Evolutionary conservation across 495 filamentous ascomycete genomes (phyloP).

Genomic region (Saxispiralis lemnorum): DNA sequence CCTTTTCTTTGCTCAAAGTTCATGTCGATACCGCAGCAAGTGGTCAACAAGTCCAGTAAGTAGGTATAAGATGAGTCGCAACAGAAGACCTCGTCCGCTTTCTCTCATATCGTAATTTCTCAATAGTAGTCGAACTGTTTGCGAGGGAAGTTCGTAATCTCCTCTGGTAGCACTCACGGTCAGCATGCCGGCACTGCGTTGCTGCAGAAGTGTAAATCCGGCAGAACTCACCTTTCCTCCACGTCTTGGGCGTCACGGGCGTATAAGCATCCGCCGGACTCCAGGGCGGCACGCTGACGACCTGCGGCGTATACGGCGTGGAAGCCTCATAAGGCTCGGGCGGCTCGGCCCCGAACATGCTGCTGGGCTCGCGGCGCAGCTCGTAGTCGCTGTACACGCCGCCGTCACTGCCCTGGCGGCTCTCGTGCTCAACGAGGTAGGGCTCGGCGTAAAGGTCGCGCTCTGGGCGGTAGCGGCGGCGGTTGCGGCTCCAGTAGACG

Average conservation of each 20-base stretch:
- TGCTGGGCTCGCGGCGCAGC: not conserved
- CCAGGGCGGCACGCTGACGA: not conserved
- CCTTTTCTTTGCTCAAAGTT: no score
- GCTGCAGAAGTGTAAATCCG: no score
- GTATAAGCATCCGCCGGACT: conserved; percentile 1
- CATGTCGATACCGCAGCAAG: no score
- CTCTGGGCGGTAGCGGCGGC: conserved; percentile 1
- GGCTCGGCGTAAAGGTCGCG: not conserved
- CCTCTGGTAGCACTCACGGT: no score
- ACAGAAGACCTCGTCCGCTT: no score
- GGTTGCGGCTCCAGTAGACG: not conserved
- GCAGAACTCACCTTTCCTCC: not conserved
- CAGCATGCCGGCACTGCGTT: no score
- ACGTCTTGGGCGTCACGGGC: conserved; percentile 2
- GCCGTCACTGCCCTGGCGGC: not conserved
- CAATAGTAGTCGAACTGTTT: no score
- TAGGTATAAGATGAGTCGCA: no score
- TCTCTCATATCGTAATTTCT: no score
- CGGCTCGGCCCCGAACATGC: not conserved
- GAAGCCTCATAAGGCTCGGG: not conserved
- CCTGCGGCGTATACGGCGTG: not conserved
- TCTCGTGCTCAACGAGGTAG: not conserved
- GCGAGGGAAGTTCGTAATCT: no score
- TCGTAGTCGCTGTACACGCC: not conserved
- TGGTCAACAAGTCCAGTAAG: no score